Base-by-base conservation (phyloP, 495 filamentous ascomycete genomes). In the Podospora bellae-mahoneyi region DNA sequence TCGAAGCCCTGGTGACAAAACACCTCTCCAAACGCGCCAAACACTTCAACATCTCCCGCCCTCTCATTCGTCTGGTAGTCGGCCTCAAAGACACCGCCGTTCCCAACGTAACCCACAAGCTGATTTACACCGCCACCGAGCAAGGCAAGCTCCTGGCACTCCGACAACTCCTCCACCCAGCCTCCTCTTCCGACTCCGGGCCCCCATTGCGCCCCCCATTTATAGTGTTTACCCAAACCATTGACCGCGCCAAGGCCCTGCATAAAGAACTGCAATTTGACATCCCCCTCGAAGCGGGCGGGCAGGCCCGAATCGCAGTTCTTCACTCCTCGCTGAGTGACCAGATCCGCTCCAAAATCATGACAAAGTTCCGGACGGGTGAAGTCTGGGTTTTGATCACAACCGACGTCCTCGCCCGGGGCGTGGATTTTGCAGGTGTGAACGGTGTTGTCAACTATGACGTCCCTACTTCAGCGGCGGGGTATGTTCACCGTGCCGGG, bases 361-460 rank as follows among this genome's bases (percentile, higher is more conserved):
- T 98, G 91, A 86, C 90, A 15, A 87, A 89, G 2, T 98, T 99
- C 80, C 89, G 94, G 28, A 88, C 88, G 67, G 96, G 94, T 71
- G 94, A 98, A 76, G 88, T 97, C 60, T 99, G 95, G 95, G 88
- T 97, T 16, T 84, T 99, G 13, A 91, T 98, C 68, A 98, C 96
- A 0, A 99, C 95, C 0, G 95, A 99, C 74, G 84, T 98, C 32
- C 85, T 98, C 1, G 89, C 92, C 13, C 89, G 95, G 44, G 95
- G 95, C 26, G 86, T 99, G 55, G 95, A 99, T 78, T 97, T 98
- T 79, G 86, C 89, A 16, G 90, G 96, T 28, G 88, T 99, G 64
- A 95, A 97, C 72, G 91, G 93, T 48, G 93, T 99, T 1, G 88
- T 98, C 28, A 99, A 98, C 79, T 99, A 97, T 79, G 95, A 99